A percentile compares a stretch with the other conserved stretches of the same genome.
Evolutionary conservation across 2,329 filamentous ascomycete species (phyloP).

Genomic region (Xenoacremonium recifei): DNA sequence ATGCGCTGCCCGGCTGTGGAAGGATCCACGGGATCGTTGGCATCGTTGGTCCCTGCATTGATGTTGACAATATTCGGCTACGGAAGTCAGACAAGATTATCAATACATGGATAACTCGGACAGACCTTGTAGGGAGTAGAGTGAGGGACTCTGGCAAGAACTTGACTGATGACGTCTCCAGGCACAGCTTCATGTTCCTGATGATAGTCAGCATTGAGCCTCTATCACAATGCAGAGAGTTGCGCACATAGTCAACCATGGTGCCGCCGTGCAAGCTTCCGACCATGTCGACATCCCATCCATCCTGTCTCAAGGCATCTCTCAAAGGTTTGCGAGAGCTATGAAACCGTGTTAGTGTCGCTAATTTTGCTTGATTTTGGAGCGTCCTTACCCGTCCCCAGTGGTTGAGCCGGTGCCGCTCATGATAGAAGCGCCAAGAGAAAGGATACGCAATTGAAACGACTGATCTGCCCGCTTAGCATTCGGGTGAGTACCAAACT

Average conservation of each 20-base stretch:
- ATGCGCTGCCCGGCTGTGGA: conserved; percentile 14
- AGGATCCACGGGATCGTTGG: conserved; percentile 1
- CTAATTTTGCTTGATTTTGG: no score
- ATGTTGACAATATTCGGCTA: conserved; percentile 22
- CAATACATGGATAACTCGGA: no score
- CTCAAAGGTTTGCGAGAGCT: conserved; percentile 19
- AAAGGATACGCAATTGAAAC: conserved; percentile 28
- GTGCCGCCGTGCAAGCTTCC: conserved; percentile 16
- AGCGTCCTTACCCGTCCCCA: conserved; percentile 38
- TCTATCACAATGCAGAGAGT: not conserved
- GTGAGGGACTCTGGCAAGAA: not conserved
- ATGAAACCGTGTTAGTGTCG: no score
- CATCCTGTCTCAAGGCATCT: conserved; percentile 17
- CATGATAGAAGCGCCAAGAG: conserved; percentile 38
- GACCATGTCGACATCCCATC: conserved; percentile 27
- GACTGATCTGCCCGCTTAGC: no score
- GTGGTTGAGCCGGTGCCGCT: conserved; percentile 31
- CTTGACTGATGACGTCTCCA: conserved; percentile 1
- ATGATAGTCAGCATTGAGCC: not conserved
- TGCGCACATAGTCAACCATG: conserved; percentile 25
- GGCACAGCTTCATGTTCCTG: not conserved
- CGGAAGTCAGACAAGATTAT: no score
- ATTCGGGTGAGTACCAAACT: no score
- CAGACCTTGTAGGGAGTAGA: not conserved
- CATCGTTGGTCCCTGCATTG: conserved; percentile 24